Conservation (phyloP, 1,284 basidiomycete species). For the Ustilago nuda region DNA sequence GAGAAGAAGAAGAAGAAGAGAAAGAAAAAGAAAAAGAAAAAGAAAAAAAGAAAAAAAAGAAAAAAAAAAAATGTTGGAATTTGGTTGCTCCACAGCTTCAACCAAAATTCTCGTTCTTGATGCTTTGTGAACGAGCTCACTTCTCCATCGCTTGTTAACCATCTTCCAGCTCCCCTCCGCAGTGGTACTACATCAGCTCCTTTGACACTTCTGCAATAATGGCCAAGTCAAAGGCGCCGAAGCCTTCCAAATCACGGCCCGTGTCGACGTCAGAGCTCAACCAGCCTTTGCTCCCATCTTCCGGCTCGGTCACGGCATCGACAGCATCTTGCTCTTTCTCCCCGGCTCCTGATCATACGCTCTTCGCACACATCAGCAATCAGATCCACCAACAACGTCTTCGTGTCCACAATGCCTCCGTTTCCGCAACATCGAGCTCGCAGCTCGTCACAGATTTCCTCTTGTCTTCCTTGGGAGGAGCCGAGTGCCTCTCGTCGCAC, state of each 20-base stretch:
- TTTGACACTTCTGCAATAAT: slow-evolving; percentile 21
- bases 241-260: slow-evolving; percentile 59
- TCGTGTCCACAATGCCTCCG: slow-evolving; percentile 76
- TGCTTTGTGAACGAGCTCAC: neutral
- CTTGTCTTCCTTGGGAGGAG: slow-evolving; percentile 44
- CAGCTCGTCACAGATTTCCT: slow-evolving; percentile 73
- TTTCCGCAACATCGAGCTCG: slow-evolving; percentile 75
- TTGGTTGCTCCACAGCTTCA: slow-evolving; percentile 26
- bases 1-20: slow-evolving; percentile 11
- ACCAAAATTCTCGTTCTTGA: slow-evolving; percentile 7
- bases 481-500: slow-evolving; percentile 40
- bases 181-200: neutral
- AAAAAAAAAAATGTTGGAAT: slow-evolving; percentile 30
- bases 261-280: slow-evolving; percentile 74
- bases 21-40: slow-evolving; percentile 30
- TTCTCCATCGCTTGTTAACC: neutral
- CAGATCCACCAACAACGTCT: slow-evolving; percentile 80
- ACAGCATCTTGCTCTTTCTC: slow-evolving; percentile 66
- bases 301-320: slow-evolving; percentile 68
- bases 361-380: slow-evolving; percentile 78
- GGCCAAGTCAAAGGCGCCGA: slow-evolving; percentile 59
- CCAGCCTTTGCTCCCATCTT: slow-evolving; percentile 72
- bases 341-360: slow-evolving; percentile 75
- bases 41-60: too few species aligned
- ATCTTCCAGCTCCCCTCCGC: neutral